phyloP scores from a whole-genome alignment of 257 asterid genomes.

The Petunia secreta region DNA sequence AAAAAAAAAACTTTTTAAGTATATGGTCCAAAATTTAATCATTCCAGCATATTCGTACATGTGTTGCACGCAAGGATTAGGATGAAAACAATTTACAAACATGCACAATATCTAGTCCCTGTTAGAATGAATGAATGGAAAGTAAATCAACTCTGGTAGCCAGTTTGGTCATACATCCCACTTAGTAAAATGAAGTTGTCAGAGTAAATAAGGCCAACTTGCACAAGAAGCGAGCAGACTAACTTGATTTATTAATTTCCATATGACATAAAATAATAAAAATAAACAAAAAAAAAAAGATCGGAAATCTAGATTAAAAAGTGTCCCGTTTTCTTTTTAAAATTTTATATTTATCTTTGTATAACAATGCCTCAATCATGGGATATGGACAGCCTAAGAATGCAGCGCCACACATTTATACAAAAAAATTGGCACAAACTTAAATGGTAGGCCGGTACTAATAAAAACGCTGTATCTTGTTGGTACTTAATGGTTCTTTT shows the following conservation, averaged over 20 bases:
- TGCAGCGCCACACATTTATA: slow-evolving; percentile 9
- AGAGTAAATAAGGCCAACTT: background rate
- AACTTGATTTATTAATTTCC: background rate
- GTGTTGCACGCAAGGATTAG: too few relatives aligned
- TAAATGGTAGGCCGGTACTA: slow-evolving; percentile 15
- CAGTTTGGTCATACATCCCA: background rate
- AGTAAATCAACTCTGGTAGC: background rate
- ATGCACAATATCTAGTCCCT: too few relatives aligned
- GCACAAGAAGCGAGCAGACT: background rate
- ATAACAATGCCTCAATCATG: slow-evolving; percentile 12
- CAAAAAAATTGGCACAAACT: background rate
- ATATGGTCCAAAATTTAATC: too few relatives aligned
- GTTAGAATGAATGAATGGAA: too few relatives aligned
- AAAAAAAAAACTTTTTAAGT: too few relatives aligned
- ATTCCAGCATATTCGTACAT: too few relatives aligned
- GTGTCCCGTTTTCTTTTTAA: background rate
- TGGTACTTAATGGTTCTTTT: slow-evolving; percentile 15
- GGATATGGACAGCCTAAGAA: slow-evolving; percentile 20
- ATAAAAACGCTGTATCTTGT: slow-evolving; percentile 22
- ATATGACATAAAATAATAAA: background rate
- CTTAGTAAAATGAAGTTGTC: background rate
- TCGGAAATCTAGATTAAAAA: background rate
- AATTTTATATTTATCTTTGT: background rate
- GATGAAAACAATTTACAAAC: too few relatives aligned
- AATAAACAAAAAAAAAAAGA: background rate